phyloP scores from a whole-genome alignment of 208 protist genomes.

The Endotrypanum monterogeii region DNA sequence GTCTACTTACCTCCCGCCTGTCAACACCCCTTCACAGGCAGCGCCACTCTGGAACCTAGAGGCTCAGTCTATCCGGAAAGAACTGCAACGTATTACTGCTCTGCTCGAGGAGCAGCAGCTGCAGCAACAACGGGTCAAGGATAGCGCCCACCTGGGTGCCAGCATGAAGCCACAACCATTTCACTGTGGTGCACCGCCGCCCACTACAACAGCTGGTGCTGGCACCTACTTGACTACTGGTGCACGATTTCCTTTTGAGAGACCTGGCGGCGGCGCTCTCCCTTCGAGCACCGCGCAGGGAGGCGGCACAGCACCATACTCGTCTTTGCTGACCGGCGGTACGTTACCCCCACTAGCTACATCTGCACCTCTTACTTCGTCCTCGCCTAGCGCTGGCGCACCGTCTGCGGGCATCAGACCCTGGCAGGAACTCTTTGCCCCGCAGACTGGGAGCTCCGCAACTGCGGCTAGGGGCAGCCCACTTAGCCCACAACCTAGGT shows the following conservation, averaged over 20 bases:
- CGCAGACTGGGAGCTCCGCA: background rate
- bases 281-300: background rate
- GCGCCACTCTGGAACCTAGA: conserved; percentile 12
- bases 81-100: conserved; percentile 27
- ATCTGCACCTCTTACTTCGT: conserved; percentile 1
- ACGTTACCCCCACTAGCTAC: conserved; percentile 19
- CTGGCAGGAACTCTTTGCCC: conserved; percentile 18
- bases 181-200: background rate
- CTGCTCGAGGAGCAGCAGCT: conserved; percentile 32
- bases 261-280: conserved; percentile 1
- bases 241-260: conserved; percentile 7
- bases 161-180: background rate
- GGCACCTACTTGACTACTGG: conserved; percentile 38
- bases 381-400: background rate
- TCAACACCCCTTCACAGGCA: conserved; percentile 5
- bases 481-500: background rate
- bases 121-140: conserved; percentile 7
- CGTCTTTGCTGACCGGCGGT: conserved; percentile 16
- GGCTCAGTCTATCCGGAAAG: conserved; percentile 24
- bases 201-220: conserved; percentile 9
- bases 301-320: background rate
- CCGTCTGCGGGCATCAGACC: background rate
- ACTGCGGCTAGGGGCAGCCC: background rate
- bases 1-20: conserved; percentile 3
- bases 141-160: background rate